Evolutionary conservation across 257 asterid genomes (phyloP), one percentile per base, ranked within the genome.

Genomic region (Penstemon newberryi): DNA sequence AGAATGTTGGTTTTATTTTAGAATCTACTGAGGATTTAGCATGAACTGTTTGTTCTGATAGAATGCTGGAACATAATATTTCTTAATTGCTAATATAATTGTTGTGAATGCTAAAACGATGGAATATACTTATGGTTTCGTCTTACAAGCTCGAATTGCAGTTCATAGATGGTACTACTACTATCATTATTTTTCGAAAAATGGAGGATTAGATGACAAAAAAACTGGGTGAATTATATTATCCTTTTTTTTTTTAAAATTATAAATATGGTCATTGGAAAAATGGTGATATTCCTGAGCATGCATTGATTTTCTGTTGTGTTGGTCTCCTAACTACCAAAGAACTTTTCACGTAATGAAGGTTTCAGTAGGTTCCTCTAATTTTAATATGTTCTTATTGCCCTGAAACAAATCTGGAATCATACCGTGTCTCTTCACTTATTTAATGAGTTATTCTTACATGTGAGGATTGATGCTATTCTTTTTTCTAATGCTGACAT

Each of bases 391-490:
- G 38, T 45, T 44, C 36, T 47, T 55, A 12, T 55, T 65, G 52
- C 69, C 36, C 41, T 50, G 43, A 19, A 33, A 7, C 41, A 8
- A 60, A 54, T 42, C 36, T 62, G 13, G 45, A 33, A 58, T 18
- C 43, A 25, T 62, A 44, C 58, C 40, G 5, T 7, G 33, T 61
- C 7, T n/a, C 18, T 4, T 61, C 57, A 52, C 45, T 49, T 63
- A 11, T 63, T 49, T 7, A 7, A 18, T 38, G 10, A 19, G 25
- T 45, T 69, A 6, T 52, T 58, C 54, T 46, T 19, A 9, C 51
- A 66, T 41, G 40, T 36, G 65, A 38, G 40, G 75, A 60, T 64
- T 38, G 44, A 53, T 59, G 54, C 60, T 7, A 56, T 60, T 69
- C 54, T 58, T 60, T 4, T 44, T 56, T 66, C 18, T 62, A 56